Conservation (phyloP, 2,329 filamentous ascomycete genomes). For the Anisogramma anomala region DNA sequence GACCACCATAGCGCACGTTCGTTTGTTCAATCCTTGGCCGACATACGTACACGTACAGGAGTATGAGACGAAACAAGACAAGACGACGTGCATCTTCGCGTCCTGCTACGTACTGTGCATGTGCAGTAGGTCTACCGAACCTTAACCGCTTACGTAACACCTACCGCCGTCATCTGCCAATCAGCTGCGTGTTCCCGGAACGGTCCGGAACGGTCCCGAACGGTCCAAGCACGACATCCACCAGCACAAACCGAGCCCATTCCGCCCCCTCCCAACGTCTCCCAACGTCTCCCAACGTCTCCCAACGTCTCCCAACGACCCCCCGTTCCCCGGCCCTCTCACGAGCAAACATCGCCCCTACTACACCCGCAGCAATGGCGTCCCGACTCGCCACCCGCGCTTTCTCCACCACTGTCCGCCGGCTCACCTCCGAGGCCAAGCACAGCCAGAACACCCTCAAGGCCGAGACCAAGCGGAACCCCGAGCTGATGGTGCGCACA, state of each 20-base stretch:
- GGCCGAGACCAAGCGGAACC: conserved; percentile 46
- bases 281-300: no score
- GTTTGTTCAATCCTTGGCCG: no score
- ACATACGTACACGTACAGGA: no score
- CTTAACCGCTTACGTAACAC: background rate
- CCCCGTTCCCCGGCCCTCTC: conserved; percentile 1
- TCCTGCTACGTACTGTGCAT: no score
- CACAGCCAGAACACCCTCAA: conserved; percentile 36
- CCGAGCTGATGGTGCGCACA: conserved; percentile 35
- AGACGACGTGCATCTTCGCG: no score
- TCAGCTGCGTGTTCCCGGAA: background rate
- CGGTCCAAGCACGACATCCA: no score
- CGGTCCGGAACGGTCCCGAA: no score
- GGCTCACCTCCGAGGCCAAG: conserved; percentile 29
- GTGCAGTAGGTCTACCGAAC: background rate
- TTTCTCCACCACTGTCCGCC: conserved; percentile 43
- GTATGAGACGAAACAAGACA: background rate
- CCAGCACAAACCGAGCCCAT: conserved; percentile 9
- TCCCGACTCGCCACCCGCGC: conserved; percentile 45
- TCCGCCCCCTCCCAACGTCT: conserved; percentile 12
- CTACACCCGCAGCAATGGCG: conserved; percentile 35
- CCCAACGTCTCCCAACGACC: background rate
- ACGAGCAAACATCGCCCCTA: background rate
- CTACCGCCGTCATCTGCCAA: background rate
- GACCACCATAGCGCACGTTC: no score